Percentiles rank a stretch among this genome's conserved stretches.
Evolutionary conservation across 2,329 filamentous ascomycete species (phyloP).

Genomic region (Purpureocillium lavendulum): DNA sequence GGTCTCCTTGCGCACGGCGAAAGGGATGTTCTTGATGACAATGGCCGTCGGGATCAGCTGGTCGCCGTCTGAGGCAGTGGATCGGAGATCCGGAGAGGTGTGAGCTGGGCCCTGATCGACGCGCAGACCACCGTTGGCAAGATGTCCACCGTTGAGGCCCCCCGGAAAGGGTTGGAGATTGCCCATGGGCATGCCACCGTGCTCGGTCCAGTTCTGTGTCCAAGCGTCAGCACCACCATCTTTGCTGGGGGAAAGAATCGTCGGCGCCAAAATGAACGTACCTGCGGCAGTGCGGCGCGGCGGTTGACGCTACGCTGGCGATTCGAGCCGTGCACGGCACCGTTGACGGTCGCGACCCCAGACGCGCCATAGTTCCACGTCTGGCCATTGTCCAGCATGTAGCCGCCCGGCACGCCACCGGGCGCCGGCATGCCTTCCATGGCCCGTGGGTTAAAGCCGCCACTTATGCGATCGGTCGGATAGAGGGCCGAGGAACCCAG

Average conservation of each 20-base stretch:
- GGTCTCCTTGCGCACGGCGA: slow-evolving; percentile 95
- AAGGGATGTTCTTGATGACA: slow-evolving; percentile 99
- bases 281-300: slow-evolving; percentile 60
- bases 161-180: slow-evolving; percentile 25
- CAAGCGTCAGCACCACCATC: slow-evolving; percentile 1
- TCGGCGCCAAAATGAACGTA: slow-evolving; percentile 36
- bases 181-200: slow-evolving; percentile 33
- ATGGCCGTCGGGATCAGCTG: slow-evolving; percentile 97
- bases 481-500: slow-evolving; percentile 60
- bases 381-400: slow-evolving; percentile 61
- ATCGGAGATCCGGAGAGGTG: slow-evolving; percentile 32
- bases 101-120: slow-evolving; percentile 32
- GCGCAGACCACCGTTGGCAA: slow-evolving; percentile 34
- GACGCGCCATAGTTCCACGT: slow-evolving; percentile 69
- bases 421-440: slow-evolving; percentile 37
- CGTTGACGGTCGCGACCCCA: slow-evolving; percentile 54
- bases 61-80: slow-evolving; percentile 50
- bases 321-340: slow-evolving; percentile 56
- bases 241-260: not conserved
- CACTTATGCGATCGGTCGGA: slow-evolving; percentile 56
- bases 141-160: slow-evolving; percentile 24
- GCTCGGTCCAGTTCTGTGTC: slow-evolving; percentile 44
- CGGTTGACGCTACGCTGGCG: slow-evolving; percentile 47
- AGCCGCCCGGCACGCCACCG: slow-evolving; percentile 33
- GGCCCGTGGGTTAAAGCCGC: slow-evolving; percentile 51